Base-by-base conservation (phyloP, 2,329 filamentous ascomycete species). In the Dactylella cylindrospora region DNA sequence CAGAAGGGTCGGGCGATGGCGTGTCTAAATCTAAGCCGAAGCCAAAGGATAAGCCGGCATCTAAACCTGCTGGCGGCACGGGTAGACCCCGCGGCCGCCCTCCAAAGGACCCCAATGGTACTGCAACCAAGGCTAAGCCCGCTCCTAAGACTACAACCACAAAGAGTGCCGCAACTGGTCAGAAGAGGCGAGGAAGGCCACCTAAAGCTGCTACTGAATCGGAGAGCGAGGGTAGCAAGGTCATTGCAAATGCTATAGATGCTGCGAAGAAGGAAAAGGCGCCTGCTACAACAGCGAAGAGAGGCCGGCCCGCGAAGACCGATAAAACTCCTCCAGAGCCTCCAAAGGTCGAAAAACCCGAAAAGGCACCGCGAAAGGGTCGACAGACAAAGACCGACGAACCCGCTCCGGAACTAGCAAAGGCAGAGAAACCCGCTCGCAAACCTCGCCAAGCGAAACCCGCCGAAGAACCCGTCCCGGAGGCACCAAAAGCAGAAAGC, bases 401-500 rank as follows among this genome's bases (percentile, higher is more conserved):
- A 25, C 29, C 52, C n/a, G 55, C 52, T 5, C 26, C 50, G 8
- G 50, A 41, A 25, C 15, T 20, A n/a, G 8, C 41, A 23, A 62
- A 41, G 28, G 44, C 13, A 12, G 61, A 53, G 31, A 61, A 55
- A 12, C 32, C 49, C 8, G 12, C 28, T 33, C 35, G 40, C 4
- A 66, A 66, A 9, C 9, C 28, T 9, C 9, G 28, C n/a, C 9
- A 9, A 31, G 28, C 9, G 36, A 26, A 41, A 35, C 36, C 31
- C 40, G 13, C 29, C 23, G 23, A 59, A 39, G 45, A 31, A 22
- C 5, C 38, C 17, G 38, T 33, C 12, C 29, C 36, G 9, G 40
- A 51, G 17, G 65, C 67, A 32, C 55, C 67, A 7, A 13, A 45
- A 12, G 36, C 44, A 66, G 12, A 80, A 76, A 60, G 46, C 13